A percentile compares a stretch with the other conserved stretches of the same genome.
Evolutionary conservation across 768 basidiomycete species (phyloP).

Genomic region (Trametes coccinea): DNA sequence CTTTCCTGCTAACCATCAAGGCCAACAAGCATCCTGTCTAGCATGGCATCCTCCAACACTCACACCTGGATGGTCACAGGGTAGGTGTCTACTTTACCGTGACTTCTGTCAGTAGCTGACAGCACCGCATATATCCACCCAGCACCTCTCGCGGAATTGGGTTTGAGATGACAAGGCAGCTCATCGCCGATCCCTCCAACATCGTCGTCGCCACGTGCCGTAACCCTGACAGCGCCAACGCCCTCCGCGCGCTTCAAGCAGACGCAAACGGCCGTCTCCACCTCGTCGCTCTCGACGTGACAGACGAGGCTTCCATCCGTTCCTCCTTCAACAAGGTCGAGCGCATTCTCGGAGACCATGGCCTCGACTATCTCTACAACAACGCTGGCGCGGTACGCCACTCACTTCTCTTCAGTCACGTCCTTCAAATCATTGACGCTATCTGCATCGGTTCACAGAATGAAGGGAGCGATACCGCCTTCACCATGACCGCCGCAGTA

Average conservation of each 20-base stretch:
- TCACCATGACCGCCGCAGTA: conserved; percentile 27
- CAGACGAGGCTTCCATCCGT: conserved; percentile 29
- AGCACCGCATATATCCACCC: neutral
- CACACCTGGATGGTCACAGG: conserved; percentile 30
- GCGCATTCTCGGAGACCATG: conserved; percentile 28
- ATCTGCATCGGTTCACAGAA: neutral
- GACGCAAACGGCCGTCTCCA: conserved; percentile 34
- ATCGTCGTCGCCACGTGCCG: conserved; percentile 35
- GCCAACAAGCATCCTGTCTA: neutral
- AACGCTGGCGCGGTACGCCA: conserved; percentile 38
- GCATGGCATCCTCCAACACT: conserved; percentile 15
- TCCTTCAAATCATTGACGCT: neutral
- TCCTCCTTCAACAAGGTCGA: conserved; percentile 25
- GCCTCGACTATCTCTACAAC: conserved; percentile 42
- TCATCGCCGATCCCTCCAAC: conserved; percentile 24
- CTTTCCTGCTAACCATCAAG: no score
- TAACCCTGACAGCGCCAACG: conserved; percentile 26
- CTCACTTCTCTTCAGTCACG: neutral
- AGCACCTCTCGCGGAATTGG: conserved; percentile 29
- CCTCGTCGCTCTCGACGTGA: conserved; percentile 36
- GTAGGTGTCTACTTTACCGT: conserved; percentile 5
- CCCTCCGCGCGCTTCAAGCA: conserved; percentile 25
- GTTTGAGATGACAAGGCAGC: conserved; percentile 30
- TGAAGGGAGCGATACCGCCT: neutral
- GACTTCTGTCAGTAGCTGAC: neutral